These are phyloP conservation scores for Malus asiatica DNA, from an alignment of 306 rosid genomes.

Conservation along the genomic window DNA sequence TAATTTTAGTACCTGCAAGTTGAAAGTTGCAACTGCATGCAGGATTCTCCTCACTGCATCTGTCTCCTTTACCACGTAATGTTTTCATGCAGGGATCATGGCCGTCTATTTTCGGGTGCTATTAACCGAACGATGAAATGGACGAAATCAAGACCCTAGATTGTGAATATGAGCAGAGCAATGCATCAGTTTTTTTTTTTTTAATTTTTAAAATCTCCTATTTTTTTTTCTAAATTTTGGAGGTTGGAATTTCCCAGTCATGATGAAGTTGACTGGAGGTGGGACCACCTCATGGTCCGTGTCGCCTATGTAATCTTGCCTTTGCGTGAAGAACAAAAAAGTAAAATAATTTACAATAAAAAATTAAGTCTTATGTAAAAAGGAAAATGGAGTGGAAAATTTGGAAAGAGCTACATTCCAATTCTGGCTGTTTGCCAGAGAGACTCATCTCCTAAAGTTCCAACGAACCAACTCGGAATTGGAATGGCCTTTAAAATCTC, in stretches of 20 bases:
- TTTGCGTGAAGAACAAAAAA: constrained; percentile 29
- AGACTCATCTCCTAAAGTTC: not conserved
- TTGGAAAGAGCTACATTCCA: not conserved
- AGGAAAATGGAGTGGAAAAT: not conserved
- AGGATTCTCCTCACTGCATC: not conserved
- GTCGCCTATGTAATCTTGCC: constrained; percentile 8
- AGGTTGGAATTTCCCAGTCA: not conserved
- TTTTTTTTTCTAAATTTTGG: not conserved
- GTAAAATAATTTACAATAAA: not conserved
- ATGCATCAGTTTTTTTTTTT: not conserved
- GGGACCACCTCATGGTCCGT: constrained; percentile 27
- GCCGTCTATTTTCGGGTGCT: not conserved
- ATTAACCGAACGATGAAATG: not conserved
- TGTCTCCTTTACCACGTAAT: not conserved
- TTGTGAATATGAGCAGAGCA: not conserved
- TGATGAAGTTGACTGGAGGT: constrained; percentile 16
- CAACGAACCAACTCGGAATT: not conserved
- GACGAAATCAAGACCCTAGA: not conserved
- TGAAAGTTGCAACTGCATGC: not conserved
- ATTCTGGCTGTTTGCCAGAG: not conserved
- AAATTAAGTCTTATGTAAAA: not conserved
- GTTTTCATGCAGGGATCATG: not conserved
- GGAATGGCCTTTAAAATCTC: not conserved
- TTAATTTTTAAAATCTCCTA: too few relatives aligned
- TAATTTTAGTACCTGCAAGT: not conserved